phyloP scores from a whole-genome alignment of 1,284 basidiomycete genomes.

The Trametes versicolor region DNA sequence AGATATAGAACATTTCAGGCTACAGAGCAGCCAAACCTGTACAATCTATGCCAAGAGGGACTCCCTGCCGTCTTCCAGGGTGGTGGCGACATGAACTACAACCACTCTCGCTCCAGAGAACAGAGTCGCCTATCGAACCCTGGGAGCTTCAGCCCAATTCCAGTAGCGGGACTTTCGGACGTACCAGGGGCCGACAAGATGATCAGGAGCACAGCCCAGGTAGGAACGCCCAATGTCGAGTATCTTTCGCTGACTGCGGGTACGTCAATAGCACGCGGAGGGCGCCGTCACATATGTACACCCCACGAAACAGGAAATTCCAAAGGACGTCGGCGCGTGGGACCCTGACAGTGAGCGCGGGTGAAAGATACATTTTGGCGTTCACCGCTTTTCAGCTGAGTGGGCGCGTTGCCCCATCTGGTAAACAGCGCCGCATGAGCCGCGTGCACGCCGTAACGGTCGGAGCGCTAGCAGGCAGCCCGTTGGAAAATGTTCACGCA shows the following conservation, averaged over 20 bases:
- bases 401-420: neutral
- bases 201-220: neutral
- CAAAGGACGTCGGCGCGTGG: neutral
- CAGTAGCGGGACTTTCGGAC: neutral
- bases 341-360: neutral
- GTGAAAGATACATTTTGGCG: neutral
- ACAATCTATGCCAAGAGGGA: neutral
- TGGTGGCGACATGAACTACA: neutral
- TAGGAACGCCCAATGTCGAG: neutral
- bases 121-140: neutral
- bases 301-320: neutral
- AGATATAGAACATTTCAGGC: neutral
- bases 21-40: neutral
- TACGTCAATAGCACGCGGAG: slow-evolving; percentile 1
- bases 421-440: neutral
- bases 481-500: neutral
- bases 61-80: neutral
- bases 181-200: neutral
- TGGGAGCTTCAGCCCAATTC: neutral
- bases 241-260: neutral
- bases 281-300: neutral
- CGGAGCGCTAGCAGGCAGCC: slow-evolving; percentile 3
- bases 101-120: neutral
- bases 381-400: neutral
- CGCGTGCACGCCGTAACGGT: neutral